Base-by-base conservation (phyloP, 192 early-diverging fungal species). In the Backusella mclennaniae region DNA sequence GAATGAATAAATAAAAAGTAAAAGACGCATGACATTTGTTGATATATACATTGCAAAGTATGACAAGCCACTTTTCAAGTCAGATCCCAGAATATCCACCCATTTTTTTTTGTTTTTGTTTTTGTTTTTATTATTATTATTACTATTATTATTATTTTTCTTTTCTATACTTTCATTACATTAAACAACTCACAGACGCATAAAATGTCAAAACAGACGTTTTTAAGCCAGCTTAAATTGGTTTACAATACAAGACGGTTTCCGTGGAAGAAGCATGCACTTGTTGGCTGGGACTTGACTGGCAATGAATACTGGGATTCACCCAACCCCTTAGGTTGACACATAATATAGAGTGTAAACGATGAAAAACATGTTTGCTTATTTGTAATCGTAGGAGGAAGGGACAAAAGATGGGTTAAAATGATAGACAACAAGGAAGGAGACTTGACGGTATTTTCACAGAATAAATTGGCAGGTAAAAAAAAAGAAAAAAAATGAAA, bases 241-340 rank as follows among this genome's bases (percentile, higher is more conserved):
- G 67, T 41, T 53, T 82, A 82, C 41, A 82, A 82, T 56, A 38
- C 44, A 8, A 76, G 36, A 2, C 42, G 77, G 14, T 78, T 79
- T 73, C 81, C 81, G 0, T 82, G 81, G 81, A 78, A 79, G 56
- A 82, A 79, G 36, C 77, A 82, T 73, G 81, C 71, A 11, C 69
- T 82, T 29, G 63, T 82, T 53, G 81, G 81, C 7, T 49, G 35
- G 15, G 81, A 82, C 66, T 67, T 82, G 4, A 63, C 72, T 1
- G 81, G 81, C 33, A 82, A 82, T 66, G 77, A 82, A 67, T 82
- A 82, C 53, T 82, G 77, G 77, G 77, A 82, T 59, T 66, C 69
- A 7, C 74, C 81, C 21, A 82, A 79, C 41, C 81, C 81, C 0
- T 38, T 79, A 63, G 78, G 78, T 79, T 49, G 74, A 44, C 8